Percentiles rank a stretch among this genome's conserved stretches.
Evolutionary conservation across 179 eudicot genomes (phyloP).

Genomic region (Nepenthes alata): DNA sequence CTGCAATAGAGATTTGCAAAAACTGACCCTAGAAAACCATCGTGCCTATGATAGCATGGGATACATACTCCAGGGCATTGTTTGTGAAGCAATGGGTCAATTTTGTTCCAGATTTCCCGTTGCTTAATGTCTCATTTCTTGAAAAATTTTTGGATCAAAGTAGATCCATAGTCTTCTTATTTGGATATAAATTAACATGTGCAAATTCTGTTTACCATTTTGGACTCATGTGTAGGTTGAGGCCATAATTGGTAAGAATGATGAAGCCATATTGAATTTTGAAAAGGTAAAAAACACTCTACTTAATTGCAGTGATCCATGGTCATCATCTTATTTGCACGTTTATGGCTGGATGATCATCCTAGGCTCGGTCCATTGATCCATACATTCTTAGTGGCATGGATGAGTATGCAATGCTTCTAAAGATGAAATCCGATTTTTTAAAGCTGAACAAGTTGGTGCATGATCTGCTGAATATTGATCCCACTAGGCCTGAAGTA

Average conservation of each 20-base stretch:
- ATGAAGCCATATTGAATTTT: constrained; percentile 74
- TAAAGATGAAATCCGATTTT: constrained; percentile 67
- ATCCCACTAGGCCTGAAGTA: constrained; percentile 83
- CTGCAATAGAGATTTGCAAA: no score
- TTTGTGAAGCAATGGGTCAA: no score
- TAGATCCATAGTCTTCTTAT: not conserved
- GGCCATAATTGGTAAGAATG: constrained; percentile 68
- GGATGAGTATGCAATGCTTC: constrained; percentile 98
- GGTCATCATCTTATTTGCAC: constrained; percentile 2
- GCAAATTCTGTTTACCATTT: not conserved
- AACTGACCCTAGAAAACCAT: no score
- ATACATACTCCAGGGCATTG: no score
- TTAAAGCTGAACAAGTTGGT: constrained; percentile 77
- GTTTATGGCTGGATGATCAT: constrained; percentile 11
- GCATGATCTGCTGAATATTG: constrained; percentile 73
- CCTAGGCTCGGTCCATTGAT: constrained; percentile 80
- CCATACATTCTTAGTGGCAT: constrained; percentile 70
- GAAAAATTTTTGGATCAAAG: no score
- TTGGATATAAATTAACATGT: not conserved
- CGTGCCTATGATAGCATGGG: no score
- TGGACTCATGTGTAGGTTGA: constrained; percentile 44
- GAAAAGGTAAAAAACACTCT: constrained; percentile 46
- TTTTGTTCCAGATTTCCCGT: no score
- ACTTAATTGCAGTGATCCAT: not conserved
- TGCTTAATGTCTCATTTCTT: no score